A percentile compares a stretch with the other conserved stretches of the same genome.
These are phyloP conservation scores for Ajuga chamaepitys DNA, from an alignment of 257 asterid genomes.

Conservation along the genomic window DNA sequence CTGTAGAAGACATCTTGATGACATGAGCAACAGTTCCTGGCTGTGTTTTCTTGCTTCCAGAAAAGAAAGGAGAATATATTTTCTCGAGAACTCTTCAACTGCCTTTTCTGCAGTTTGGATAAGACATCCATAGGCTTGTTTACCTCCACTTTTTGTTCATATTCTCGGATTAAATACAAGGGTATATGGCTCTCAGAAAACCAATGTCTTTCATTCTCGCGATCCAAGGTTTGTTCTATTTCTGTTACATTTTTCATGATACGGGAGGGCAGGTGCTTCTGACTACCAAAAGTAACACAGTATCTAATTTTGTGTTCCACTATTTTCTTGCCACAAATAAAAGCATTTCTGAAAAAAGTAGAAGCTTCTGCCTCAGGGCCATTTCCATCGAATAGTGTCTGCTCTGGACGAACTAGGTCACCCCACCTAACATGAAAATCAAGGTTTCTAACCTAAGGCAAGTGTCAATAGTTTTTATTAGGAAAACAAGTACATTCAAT, in stretches of 20 bases:
- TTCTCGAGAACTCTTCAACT: conserved; percentile 34
- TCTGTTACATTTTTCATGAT: conserved; percentile 61
- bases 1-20: conserved; percentile 43
- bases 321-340: conserved; percentile 42
- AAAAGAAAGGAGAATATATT: conserved; percentile 47
- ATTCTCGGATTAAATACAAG: conserved; percentile 64
- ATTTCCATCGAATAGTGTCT: conserved; percentile 48
- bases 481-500: background rate
- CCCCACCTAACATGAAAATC: conserved; percentile 71
- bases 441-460: conserved; percentile 71
- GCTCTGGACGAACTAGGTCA: conserved; percentile 71
- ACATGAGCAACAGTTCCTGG: conserved; percentile 49
- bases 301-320: conserved; percentile 50
- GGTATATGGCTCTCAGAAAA: conserved; percentile 68
- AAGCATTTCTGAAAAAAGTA: conserved; percentile 80
- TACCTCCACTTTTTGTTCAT: conserved; percentile 46
- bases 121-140: conserved; percentile 26
- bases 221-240: conserved; percentile 40
- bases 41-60: conserved; percentile 44
- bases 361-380: conserved; percentile 65
- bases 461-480: conserved; percentile 7
- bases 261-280: conserved; percentile 83
- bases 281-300: conserved; percentile 60
- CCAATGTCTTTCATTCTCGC: conserved; percentile 70
- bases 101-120: conserved; percentile 38